A percentile compares a stretch with the other conserved stretches of the same genome.
phyloP scores from a whole-genome alignment of 352 stramenopile species.

The Phytopythium helicoides region DNA sequence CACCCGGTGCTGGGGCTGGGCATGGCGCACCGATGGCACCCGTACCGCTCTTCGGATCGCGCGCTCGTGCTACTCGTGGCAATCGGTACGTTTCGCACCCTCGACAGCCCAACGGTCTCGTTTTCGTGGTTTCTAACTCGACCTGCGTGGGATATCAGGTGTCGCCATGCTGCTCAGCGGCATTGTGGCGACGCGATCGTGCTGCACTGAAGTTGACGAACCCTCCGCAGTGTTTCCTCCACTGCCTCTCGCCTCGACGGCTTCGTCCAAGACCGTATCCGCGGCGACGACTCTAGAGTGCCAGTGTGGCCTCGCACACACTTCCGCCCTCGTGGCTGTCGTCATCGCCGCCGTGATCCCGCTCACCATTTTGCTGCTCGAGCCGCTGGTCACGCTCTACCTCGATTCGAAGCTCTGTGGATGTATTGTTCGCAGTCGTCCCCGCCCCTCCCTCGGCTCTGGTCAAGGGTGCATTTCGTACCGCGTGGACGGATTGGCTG shows the following conservation, averaged over 20 bases:
- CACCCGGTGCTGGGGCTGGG: constrained; percentile 46
- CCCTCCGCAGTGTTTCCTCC: neutral
- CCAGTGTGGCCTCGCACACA: constrained; percentile 39
- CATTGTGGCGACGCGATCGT: constrained; percentile 2
- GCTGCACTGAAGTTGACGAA: neutral
- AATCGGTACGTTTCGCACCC: constrained; percentile 29
- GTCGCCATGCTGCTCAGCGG: neutral
- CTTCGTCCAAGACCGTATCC: neutral
- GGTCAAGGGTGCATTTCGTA: neutral
- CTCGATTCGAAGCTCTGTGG: constrained; percentile 45
- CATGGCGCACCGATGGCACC: constrained; percentile 44
- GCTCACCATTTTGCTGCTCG: constrained; percentile 30
- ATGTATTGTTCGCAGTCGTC: neutral
- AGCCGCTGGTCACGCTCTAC: constrained; percentile 66
- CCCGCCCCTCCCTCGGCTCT: no score
- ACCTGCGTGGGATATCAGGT: no score
- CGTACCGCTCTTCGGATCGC: constrained; percentile 49
- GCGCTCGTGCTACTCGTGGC: constrained; percentile 44
- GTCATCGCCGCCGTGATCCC: constrained; percentile 38
- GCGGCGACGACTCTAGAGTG: constrained; percentile 53
- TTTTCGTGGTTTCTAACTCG: no score
- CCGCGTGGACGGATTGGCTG: constrained; percentile 4
- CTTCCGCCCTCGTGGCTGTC: constrained; percentile 39
- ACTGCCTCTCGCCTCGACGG: neutral
- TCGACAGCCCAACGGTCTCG: no score